phyloP scores from a whole-genome alignment of 129 eudicot species.

The Centella asiatica region DNA sequence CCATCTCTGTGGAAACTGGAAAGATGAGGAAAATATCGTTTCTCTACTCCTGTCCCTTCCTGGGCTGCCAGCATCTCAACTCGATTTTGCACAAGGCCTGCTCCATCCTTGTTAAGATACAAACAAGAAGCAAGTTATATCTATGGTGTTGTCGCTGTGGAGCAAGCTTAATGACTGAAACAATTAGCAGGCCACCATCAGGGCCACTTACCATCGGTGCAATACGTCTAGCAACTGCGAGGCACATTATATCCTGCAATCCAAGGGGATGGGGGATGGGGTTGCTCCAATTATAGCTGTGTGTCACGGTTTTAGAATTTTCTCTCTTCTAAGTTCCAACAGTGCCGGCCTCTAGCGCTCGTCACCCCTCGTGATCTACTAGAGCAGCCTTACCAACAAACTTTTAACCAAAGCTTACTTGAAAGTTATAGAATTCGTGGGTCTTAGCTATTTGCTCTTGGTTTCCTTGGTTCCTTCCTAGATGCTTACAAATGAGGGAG shows the following conservation, averaged over 20 bases:
- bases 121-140: conserved; percentile 44
- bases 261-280: too few species aligned
- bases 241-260: conserved; percentile 44
- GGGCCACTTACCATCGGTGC: conserved; percentile 46
- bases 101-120: conserved; percentile 45
- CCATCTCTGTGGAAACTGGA: conserved; percentile 47
- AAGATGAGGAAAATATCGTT: conserved; percentile 44
- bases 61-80: conserved; percentile 43
- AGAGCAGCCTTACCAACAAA: too few species aligned
- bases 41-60: conserved; percentile 42
- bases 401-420: too few species aligned
- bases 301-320: too few species aligned
- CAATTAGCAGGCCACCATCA: conserved; percentile 51
- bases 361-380: too few species aligned
- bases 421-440: too few species aligned
- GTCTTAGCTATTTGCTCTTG: too few species aligned
- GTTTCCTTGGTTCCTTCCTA: too few species aligned
- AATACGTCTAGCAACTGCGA: conserved; percentile 33
- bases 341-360: too few species aligned
- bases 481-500: too few species aligned
- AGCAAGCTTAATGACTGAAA: conserved; percentile 43
- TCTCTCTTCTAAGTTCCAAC: too few species aligned
- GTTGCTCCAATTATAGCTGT: conserved; percentile 36
- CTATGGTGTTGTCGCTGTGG: conserved; percentile 47
- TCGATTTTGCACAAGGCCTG: conserved; percentile 34